Conservation (phyloP, 1,284 basidiomycete genomes). For the Filobasidium uniguttulatum region DNA sequence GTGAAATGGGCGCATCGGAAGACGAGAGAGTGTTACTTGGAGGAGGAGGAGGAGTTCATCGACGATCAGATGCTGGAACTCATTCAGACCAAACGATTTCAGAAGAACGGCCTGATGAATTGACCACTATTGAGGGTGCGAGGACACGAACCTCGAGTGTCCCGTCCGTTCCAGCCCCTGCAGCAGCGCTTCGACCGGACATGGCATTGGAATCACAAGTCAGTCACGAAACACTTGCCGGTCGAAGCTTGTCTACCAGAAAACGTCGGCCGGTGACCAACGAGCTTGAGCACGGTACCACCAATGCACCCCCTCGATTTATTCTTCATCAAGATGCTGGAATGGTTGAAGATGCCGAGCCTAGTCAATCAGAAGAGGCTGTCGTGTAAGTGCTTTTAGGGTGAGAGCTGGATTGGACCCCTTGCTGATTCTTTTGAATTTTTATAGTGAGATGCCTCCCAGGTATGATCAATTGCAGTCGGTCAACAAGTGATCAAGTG, state of each 20-base stretch:
- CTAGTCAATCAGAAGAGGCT: conserved; percentile 11
- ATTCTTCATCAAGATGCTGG: conserved; percentile 16
- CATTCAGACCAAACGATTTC: too few species aligned
- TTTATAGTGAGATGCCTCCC: conserved; percentile 14
- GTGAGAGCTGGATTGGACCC: neutral
- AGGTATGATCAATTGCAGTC: conserved; percentile 14
- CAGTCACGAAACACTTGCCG: conserved; percentile 15
- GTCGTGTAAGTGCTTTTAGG: conserved; percentile 7
- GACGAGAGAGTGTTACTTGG: too few species aligned
- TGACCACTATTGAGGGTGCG: too few species aligned
- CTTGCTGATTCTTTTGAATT: conserved; percentile 1
- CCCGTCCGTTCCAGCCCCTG: too few species aligned
- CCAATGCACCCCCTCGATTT: conserved; percentile 11
- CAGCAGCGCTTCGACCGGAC: too few species aligned
- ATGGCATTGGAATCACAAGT: conserved; percentile 9
- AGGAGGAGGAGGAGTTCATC: too few species aligned
- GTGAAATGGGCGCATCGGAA: too few species aligned
- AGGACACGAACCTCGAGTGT: too few species aligned
- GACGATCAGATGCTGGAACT: too few species aligned
- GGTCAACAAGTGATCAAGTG: too few species aligned
- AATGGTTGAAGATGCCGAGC: conserved; percentile 6
- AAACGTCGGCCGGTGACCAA: conserved; percentile 20
- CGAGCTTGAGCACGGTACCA: conserved; percentile 1
- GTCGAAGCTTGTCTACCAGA: conserved; percentile 34
- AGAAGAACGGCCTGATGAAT: too few species aligned